These are phyloP conservation scores for Solanum chmielewskii DNA, from an alignment of 257 asterid genomes.

Conservation along the genomic window DNA sequence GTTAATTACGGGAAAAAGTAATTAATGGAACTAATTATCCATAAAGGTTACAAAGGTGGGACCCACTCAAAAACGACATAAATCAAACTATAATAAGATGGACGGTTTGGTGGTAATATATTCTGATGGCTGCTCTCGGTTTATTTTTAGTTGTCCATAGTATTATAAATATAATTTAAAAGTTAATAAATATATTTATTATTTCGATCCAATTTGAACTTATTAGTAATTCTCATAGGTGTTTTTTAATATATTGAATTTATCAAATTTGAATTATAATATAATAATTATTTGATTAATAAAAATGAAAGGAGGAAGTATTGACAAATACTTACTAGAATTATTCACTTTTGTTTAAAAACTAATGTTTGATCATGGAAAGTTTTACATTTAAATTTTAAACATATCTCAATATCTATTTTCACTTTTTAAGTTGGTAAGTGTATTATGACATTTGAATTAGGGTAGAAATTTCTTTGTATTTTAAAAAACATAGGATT, in stretches of 20 bases:
- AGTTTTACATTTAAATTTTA: background rate
- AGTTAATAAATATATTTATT: too few relatives aligned
- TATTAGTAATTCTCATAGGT: background rate
- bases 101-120: background rate
- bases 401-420: background rate
- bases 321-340: background rate
- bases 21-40: background rate
- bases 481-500: too few relatives aligned
- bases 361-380: background rate
- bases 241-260: background rate
- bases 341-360: background rate
- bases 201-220: too few relatives aligned
- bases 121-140: background rate
- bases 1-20: conserved; percentile 3
- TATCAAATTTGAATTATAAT: background rate
- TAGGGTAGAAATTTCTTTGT: background rate
- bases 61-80: background rate
- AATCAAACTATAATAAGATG: background rate
- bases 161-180: background rate
- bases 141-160: background rate
- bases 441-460: background rate
- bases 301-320: background rate
- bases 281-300: background rate
- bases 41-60: background rate
- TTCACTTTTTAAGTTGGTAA: background rate